Evolutionary conservation across 345 rosid species (phyloP).

Genomic region (Aquilaria malaccensis): DNA sequence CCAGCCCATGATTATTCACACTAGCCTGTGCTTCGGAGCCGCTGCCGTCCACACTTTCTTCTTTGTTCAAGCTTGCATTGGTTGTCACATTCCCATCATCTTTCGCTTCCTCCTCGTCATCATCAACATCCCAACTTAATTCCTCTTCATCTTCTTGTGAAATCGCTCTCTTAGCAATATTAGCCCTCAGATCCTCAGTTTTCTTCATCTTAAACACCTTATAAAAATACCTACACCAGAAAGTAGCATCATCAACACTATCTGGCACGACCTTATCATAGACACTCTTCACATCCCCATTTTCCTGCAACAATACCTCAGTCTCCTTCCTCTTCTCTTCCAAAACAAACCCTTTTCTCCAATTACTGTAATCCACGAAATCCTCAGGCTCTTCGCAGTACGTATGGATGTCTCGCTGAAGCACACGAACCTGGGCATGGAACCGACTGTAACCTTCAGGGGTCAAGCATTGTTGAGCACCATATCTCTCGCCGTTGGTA

Average conservation of each 20-base stretch:
- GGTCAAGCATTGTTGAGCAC: constrained; percentile 27
- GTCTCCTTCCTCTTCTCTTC: constrained; percentile 40
- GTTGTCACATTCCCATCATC: constrained; percentile 14
- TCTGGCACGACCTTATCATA: constrained; percentile 49
- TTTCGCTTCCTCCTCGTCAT: constrained; percentile 25
- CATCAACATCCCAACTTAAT: constrained; percentile 81
- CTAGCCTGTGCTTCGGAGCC: constrained; percentile 5
- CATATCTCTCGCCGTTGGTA: constrained; percentile 13
- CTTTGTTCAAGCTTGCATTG: constrained; percentile 19
- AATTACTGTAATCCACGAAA: constrained; percentile 50
- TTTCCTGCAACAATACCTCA: constrained; percentile 44
- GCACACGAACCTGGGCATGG: constrained; percentile 55
- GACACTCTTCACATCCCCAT: constrained; percentile 39
- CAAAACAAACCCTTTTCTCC: constrained; percentile 55
- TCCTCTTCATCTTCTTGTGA: constrained; percentile 61
- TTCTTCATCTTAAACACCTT: constrained; percentile 67
- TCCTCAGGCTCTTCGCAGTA: constrained; percentile 74
- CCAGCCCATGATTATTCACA: neutral
- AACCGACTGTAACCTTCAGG: constrained; percentile 65
- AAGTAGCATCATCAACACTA: constrained; percentile 53
- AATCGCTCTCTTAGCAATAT: constrained; percentile 71
- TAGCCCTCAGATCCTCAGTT: constrained; percentile 79
- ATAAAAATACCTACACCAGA: constrained; percentile 76
- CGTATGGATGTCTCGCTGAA: constrained; percentile 62
- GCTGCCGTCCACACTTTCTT: constrained; percentile 13